Percentiles rank a stretch among this genome's conserved stretches.
Conservation (phyloP, 73 alveolate species). For the Paramecium sonneborni region DNA sequence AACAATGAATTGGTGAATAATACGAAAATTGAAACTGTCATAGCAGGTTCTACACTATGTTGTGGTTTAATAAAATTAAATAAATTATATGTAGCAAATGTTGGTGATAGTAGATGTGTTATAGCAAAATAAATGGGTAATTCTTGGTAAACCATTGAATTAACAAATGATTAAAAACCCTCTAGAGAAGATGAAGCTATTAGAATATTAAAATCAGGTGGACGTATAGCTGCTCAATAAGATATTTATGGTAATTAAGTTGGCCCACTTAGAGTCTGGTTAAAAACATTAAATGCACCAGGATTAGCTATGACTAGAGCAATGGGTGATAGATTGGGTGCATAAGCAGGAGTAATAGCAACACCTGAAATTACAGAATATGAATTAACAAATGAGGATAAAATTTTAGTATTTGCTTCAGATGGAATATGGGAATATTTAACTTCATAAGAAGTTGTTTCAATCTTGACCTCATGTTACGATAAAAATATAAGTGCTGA, state of each 20-base stretch:
- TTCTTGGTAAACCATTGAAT: conserved; percentile 68
- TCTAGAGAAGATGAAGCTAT: conserved; percentile 75
- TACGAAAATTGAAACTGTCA: conserved; percentile 46
- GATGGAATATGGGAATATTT: conserved; percentile 80
- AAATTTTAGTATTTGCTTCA: conserved; percentile 72
- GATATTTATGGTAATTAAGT: conserved; percentile 75
- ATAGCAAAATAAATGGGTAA: conserved; percentile 44
- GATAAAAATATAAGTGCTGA: conserved; percentile 63
- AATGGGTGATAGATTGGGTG: conserved; percentile 76
- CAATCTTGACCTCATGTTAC: background rate
- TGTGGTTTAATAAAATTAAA: conserved; percentile 17
- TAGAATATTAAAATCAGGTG: conserved; percentile 76
- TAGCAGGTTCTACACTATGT: conserved; percentile 56
- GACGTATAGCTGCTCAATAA: conserved; percentile 73
- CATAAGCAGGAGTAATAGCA: conserved; percentile 75
- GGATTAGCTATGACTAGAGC: conserved; percentile 83
- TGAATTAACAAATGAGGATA: conserved; percentile 67
- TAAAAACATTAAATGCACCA: conserved; percentile 77
- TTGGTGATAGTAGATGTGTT: conserved; percentile 62
- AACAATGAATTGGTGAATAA: background rate
- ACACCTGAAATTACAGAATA: conserved; percentile 75
- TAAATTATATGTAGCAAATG: background rate
- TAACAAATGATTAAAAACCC: conserved; percentile 77
- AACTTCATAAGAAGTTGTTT: background rate
- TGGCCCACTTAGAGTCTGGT: conserved; percentile 78